These are phyloP conservation scores for Aureobasidium sp. DNA, from an alignment of 2,329 filamentous ascomycete genomes.

Conservation along the genomic window DNA sequence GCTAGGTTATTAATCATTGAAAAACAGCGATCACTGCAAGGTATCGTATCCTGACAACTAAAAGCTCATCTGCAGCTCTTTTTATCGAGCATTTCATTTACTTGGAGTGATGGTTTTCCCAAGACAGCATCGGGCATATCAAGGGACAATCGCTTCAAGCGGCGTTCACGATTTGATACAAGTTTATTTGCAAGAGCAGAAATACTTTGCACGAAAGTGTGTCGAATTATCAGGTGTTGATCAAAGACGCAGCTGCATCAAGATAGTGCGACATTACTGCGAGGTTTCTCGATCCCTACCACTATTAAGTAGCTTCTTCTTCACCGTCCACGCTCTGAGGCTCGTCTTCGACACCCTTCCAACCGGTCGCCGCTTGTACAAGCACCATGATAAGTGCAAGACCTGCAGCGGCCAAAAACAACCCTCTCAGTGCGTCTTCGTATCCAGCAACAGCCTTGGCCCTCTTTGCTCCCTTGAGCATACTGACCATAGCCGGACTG, in stretches of 20 bases:
- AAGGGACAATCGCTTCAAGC: too few species aligned
- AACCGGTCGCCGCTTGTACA: constrained; percentile 54
- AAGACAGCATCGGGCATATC: too few species aligned
- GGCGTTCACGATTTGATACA: too few species aligned
- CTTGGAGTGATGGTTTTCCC: too few species aligned
- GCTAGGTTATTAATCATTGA: not conserved
- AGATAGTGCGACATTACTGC: not conserved
- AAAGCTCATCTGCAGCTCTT: too few species aligned
- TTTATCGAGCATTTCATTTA: too few species aligned
- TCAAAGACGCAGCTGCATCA: not conserved
- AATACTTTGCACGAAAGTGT: too few species aligned
- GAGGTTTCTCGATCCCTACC: not conserved
- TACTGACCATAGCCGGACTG: constrained; percentile 49
- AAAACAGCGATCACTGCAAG: too few species aligned
- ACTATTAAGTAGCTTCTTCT: constrained; percentile 12
- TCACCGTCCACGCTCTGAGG: constrained; percentile 11
- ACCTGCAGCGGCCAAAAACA: constrained; percentile 48
- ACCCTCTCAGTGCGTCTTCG: constrained; percentile 44
- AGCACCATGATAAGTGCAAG: constrained; percentile 44
- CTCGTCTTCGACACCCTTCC: constrained; percentile 35
- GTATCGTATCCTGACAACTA: too few species aligned
- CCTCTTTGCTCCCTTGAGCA: constrained; percentile 43
- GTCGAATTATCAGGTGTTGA: not conserved
- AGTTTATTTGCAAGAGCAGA: too few species aligned
- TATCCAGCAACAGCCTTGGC: constrained; percentile 49